Conservation (phyloP, 2,329 filamentous ascomycete species). For the Penicillium sp. region DNA sequence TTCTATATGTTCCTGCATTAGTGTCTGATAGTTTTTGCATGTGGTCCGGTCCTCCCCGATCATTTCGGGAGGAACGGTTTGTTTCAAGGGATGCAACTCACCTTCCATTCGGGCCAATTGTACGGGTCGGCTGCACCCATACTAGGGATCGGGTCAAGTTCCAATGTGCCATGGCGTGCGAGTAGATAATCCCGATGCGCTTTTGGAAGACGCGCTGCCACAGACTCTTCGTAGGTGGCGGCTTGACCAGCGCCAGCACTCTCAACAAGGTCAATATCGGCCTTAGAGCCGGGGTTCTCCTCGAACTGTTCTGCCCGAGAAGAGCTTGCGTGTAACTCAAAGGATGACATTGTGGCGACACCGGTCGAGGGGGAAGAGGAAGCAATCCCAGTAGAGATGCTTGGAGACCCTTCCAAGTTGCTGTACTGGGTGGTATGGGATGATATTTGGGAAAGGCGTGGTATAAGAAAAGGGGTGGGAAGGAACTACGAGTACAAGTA, state of each 20-base stretch:
- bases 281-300: constrained; percentile 18
- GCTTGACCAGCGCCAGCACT: constrained; percentile 27
- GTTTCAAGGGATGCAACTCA: constrained; percentile 16
- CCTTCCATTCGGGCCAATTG: constrained; percentile 59
- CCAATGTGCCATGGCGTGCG: constrained; percentile 55
- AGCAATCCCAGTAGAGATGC: neutral
- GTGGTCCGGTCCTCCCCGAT: neutral
- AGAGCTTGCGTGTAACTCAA: constrained; percentile 29
- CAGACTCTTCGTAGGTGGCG: constrained; percentile 27
- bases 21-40: constrained; percentile 1
- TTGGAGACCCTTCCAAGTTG: neutral
- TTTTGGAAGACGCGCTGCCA: constrained; percentile 28
- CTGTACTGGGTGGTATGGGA: neutral
- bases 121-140: constrained; percentile 56
- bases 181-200: constrained; percentile 51
- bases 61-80: neutral
- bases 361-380: neutral
- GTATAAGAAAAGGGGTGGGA: neutral
- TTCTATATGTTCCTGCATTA: constrained; percentile 41
- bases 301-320: constrained; percentile 18
- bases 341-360: constrained; percentile 22
- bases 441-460: neutral
- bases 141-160: constrained; percentile 56
- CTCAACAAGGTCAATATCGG: constrained; percentile 31
- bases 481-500: neutral